Conservation (phyloP, 2,329 filamentous ascomycete species). For the Alternaria novae-zelandiae region DNA sequence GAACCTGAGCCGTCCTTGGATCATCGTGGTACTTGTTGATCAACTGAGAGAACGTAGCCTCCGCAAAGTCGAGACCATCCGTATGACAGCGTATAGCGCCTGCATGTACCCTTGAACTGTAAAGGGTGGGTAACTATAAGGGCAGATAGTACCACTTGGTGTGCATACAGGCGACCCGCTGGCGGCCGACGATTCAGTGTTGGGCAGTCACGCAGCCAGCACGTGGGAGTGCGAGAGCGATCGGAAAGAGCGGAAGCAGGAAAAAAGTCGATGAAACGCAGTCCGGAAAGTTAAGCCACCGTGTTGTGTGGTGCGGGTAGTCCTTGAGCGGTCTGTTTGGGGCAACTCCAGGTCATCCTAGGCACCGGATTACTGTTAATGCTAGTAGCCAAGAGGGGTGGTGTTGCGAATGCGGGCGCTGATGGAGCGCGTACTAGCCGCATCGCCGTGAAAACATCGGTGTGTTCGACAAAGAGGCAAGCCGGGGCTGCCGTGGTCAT, state of each 20-base stretch:
- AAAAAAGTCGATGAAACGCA: slow-evolving; percentile 23
- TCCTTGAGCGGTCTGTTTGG: slow-evolving; percentile 24
- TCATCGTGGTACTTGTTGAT: slow-evolving; percentile 1
- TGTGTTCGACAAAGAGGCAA: slow-evolving; percentile 9
- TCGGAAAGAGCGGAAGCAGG: slow-evolving; percentile 25
- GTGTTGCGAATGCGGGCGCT: slow-evolving; percentile 19
- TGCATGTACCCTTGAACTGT: slow-evolving; percentile 8
- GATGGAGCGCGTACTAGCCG: slow-evolving; percentile 17
- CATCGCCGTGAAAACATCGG: slow-evolving; percentile 12
- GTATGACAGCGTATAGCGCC: slow-evolving; percentile 9
- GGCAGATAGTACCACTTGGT: slow-evolving; percentile 11
- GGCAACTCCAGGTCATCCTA: slow-evolving; percentile 20
- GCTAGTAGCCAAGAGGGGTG: slow-evolving; percentile 21
- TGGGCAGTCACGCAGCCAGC: slow-evolving; percentile 18
- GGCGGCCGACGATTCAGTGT: slow-evolving; percentile 13
- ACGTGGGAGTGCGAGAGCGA: slow-evolving; percentile 13
- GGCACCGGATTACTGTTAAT: slow-evolving; percentile 15
- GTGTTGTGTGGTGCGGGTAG: slow-evolving; percentile 21
- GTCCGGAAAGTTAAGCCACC: slow-evolving; percentile 16
- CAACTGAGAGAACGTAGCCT: not conserved
- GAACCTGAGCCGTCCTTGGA: not conserved
- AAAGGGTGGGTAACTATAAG: slow-evolving; percentile 7
- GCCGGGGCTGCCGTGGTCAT: slow-evolving; percentile 20
- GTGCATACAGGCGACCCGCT: slow-evolving; percentile 13
- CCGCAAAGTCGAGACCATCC: slow-evolving; percentile 5